Conservation (phyloP, 2,329 filamentous ascomycete genomes). For the Aureobasidium vineae region DNA sequence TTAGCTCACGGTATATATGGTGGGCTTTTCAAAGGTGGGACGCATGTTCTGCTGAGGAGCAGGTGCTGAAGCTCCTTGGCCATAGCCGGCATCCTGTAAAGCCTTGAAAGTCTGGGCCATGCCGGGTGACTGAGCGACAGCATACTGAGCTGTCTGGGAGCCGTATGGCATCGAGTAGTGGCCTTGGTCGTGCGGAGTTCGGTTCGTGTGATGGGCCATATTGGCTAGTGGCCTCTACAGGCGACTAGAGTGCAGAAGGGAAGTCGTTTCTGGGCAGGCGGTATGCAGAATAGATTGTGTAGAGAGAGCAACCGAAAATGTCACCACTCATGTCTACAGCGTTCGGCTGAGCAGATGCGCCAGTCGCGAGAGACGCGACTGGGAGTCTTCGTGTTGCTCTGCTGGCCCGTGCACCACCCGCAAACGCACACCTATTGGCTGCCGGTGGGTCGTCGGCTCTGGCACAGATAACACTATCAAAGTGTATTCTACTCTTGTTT, state of each 20-base stretch:
- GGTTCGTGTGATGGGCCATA: conserved; percentile 21
- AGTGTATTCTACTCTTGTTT: neutral
- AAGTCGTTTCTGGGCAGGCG: neutral
- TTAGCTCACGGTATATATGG: conserved; percentile 51
- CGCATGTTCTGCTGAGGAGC: conserved; percentile 18
- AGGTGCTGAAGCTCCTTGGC: conserved; percentile 16
- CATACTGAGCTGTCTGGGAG: conserved; percentile 20
- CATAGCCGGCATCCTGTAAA: conserved; percentile 24
- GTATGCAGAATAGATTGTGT: neutral
- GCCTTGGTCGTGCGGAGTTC: conserved; percentile 10
- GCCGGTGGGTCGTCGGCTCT: neutral
- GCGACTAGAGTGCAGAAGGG: neutral
- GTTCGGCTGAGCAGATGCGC: neutral
- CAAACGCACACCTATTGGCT: neutral
- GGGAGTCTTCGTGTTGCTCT: neutral
- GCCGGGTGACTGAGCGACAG: conserved; percentile 19
- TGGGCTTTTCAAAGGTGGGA: conserved; percentile 40
- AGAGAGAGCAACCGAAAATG: neutral
- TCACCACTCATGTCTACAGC: conserved; percentile 5
- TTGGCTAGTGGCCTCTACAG: neutral
- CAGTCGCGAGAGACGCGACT: conserved; percentile 4
- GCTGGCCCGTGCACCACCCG: neutral
- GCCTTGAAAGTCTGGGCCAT: conserved; percentile 24
- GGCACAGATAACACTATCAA: neutral
- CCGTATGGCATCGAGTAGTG: conserved; percentile 26